Evolutionary conservation across 225 moss, liverwort and hornwort genomes (phyloP), one percentile per base, ranked within the genome.

Genomic region (Takakia lepidozioides): DNA sequence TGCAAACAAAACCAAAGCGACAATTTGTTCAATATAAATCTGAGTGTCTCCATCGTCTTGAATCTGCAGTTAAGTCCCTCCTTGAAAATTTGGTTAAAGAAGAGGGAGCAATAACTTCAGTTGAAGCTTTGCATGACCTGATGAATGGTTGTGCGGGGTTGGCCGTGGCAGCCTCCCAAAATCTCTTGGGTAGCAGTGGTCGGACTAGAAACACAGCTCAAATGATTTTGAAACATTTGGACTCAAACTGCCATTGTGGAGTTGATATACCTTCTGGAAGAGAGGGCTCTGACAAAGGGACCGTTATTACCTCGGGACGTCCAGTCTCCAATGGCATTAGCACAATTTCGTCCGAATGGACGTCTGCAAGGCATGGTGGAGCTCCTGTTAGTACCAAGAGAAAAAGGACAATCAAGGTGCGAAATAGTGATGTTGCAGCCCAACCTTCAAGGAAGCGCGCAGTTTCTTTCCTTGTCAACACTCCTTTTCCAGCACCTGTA

Each of bases 231-330:
- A 68, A 76, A 39, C 69, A 72, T 71, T 72, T 71, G 63, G 76
- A 72, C 46, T 54, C 65, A 60, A 81, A 72, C 54, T 81, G 81
- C 50, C 72, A 72, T 32, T 76, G 81, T 54, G 65, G 72, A 57
- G 66, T 59, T 63, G 66, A 57, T 56, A 60, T 43, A 44, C 56
- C 55, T 65, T 61, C 55, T 48, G 75, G 62, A 43, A 28, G 43
- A 48, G 51, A 63, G 21, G 38, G 50, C 51, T 38, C 32, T 51
- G 54, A 53, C 23, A 40, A 37, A 23, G 58, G 48, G 66, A 48
- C 55, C 24, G 54, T 46, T 60, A 64, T 41, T 58, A 62, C 50
- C 36, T 38, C 59, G 36, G 63, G 52, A 62, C 73, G 55, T 18
- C 48, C 48, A 26, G 42, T 51, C 54, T 29, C 36, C 45, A 58